Evolutionary conservation across 176 grass and related monocot species (phyloP), one percentile per base, ranked within the genome.

Genomic region (Musa schizocarpa): DNA sequence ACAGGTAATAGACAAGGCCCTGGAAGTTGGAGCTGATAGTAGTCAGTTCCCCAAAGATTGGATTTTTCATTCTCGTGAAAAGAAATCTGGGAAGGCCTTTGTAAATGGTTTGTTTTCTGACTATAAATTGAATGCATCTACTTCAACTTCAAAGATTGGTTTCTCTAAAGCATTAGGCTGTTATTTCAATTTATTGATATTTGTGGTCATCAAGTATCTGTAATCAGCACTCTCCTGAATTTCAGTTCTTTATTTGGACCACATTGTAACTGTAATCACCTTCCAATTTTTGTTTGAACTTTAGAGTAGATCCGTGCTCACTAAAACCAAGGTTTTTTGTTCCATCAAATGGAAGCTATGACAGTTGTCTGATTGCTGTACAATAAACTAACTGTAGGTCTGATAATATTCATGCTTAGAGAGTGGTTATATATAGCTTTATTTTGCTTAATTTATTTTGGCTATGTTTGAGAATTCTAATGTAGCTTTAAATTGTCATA

Each of bases 11-110:
- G 80, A 89, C 3, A 83, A 70, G 10, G 78, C 83, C 54, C 53
- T 83, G 1, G 80, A 83, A 83, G 82, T 89, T 74, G 80, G 83
- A 77, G 80, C 80, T 70, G 83, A 77, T 26, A 83, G 87, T 61
- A 83, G 50, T 57, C 77, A 77, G 73, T 85, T 69, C 68, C 83
- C 83, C 43, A 59, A 80, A 70, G 71, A 83, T 24, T 80, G 80
- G 87, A 89, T 82, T 57, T 83, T 82, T 64, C 80, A 82, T 83
- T 85, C 61, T 9, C 78, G 87, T 53, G 87, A 89, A 57, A 89
- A 88, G 79, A 88, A 88, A 71, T 58, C 75, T 69, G 79, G 79
- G 55, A 80, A 84, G 59, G 82, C 80, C 68, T 85, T 83, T 77
- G 80, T 89, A 11, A 59, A 85, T 64, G 87, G 87, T 89, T 50